Evolutionary conservation across 805 yeast genomes (phyloP).

Genomic region (Starmera amethionina): DNA sequence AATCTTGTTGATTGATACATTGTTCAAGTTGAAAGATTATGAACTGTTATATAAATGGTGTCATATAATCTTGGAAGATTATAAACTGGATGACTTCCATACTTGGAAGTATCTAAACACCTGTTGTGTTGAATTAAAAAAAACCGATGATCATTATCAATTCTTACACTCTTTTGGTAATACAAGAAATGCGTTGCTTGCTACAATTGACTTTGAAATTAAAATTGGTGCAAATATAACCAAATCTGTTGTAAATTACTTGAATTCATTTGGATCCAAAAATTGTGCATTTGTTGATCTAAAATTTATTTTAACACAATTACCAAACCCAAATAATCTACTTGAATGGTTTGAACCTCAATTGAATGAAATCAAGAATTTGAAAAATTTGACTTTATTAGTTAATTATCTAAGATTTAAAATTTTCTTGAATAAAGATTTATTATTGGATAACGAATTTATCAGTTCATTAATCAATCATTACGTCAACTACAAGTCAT

Average conservation of each 20-base stretch:
- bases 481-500: constrained; percentile 29
- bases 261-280: constrained; percentile 39
- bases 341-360: constrained; percentile 15
- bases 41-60: constrained; percentile 31
- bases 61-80: constrained; percentile 30
- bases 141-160: constrained; percentile 8
- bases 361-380: constrained; percentile 8
- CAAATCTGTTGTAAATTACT: constrained; percentile 24
- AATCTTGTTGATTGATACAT: constrained; percentile 38
- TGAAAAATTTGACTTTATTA: constrained; percentile 17
- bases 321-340: constrained; percentile 7
- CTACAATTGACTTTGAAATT: constrained; percentile 32
- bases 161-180: constrained; percentile 24
- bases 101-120: constrained; percentile 54
- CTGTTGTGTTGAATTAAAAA: constrained; percentile 29
- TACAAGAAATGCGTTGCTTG: constrained; percentile 50
- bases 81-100: constrained; percentile 62
- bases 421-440: constrained; percentile 19
- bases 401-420: constrained; percentile 42
- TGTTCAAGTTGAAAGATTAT: constrained; percentile 34
- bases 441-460: constrained; percentile 15
- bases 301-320: constrained; percentile 17
- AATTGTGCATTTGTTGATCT: constrained; percentile 61
- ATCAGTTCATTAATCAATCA: constrained; percentile 24
- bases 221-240: constrained; percentile 9